Conservation (phyloP, 1,139 yeast genomes). For the Geotrichum candidum region DNA sequence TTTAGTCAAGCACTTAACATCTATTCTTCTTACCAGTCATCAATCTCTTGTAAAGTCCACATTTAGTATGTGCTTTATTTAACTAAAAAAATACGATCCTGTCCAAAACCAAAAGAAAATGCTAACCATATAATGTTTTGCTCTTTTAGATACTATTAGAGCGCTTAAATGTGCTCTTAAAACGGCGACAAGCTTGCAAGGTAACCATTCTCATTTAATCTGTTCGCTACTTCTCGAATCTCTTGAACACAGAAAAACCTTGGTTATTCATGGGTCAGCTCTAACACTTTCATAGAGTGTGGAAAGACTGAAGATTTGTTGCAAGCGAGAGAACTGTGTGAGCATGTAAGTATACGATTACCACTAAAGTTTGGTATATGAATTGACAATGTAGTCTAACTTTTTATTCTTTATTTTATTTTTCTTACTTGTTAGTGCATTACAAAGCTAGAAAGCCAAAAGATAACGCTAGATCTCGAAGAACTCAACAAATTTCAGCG, state of each 20-base stretch:
- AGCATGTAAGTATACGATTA: slow-evolving; percentile 4
- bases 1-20: slow-evolving; percentile 13
- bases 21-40: slow-evolving; percentile 13
- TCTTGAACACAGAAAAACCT: too few relatives aligned
- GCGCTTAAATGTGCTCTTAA: slow-evolving; percentile 17
- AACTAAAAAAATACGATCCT: not conserved
- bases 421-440: slow-evolving; percentile 6
- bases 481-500: slow-evolving; percentile 2
- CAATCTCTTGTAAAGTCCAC: slow-evolving; percentile 13
- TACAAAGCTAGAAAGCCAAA: slow-evolving; percentile 5
- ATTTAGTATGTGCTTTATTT: slow-evolving; percentile 8
- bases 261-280: not conserved
- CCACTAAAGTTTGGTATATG: not conserved
- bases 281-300: slow-evolving; percentile 5
- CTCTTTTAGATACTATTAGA: slow-evolving; percentile 11
- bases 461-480: not conserved
- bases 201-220: not conserved
- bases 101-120: not conserved
- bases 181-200: slow-evolving; percentile 12
- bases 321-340: slow-evolving; percentile 12
- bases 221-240: too few relatives aligned
- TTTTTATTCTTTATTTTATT: too few relatives aligned
- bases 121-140: not conserved
- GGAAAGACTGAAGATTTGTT: slow-evolving; percentile 11
- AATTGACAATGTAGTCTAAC: not conserved